A percentile compares a stretch with the other conserved stretches of the same genome.
These are phyloP conservation scores for Diophrys appendiculata DNA, from an alignment of 73 alveolate species.

Conservation along the genomic window DNA sequence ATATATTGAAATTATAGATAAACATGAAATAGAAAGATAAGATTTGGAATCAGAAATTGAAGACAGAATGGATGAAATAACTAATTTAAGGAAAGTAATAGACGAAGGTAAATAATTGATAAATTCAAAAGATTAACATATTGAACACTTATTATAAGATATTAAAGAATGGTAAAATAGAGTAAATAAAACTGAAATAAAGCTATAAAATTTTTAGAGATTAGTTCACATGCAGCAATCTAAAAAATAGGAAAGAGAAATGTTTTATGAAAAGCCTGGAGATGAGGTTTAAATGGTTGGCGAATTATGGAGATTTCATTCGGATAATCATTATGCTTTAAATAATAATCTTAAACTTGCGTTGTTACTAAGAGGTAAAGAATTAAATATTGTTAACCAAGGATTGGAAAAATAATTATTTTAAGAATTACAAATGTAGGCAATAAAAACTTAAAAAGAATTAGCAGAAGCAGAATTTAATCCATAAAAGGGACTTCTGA, in stretches of 20 bases:
- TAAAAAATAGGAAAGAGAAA: constrained; percentile 5
- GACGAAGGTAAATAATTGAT: not conserved
- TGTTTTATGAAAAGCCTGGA: not conserved
- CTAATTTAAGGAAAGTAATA: not conserved
- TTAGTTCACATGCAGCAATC: not conserved
- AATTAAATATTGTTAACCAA: not conserved
- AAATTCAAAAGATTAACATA: not conserved
- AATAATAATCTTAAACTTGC: not conserved
- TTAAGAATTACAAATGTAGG: not conserved
- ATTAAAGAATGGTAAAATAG: not conserved
- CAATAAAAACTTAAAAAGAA: not conserved
- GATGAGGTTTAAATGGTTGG: constrained; percentile 2
- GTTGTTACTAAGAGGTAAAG: not conserved
- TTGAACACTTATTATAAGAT: not conserved
- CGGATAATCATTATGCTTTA: not conserved
- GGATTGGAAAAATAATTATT: not conserved
- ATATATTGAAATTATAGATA: not conserved
- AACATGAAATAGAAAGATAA: not conserved
- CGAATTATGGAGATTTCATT: not conserved
- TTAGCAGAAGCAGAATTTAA: not conserved
- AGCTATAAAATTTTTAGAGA: not conserved
- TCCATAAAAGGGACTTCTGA: not conserved
- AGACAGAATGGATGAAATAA: not conserved
- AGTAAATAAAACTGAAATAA: not conserved
- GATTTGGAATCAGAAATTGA: too few species aligned